Evolutionary conservation across 208 protist species (phyloP).

Genomic region (Wallacemonas sp.): DNA sequence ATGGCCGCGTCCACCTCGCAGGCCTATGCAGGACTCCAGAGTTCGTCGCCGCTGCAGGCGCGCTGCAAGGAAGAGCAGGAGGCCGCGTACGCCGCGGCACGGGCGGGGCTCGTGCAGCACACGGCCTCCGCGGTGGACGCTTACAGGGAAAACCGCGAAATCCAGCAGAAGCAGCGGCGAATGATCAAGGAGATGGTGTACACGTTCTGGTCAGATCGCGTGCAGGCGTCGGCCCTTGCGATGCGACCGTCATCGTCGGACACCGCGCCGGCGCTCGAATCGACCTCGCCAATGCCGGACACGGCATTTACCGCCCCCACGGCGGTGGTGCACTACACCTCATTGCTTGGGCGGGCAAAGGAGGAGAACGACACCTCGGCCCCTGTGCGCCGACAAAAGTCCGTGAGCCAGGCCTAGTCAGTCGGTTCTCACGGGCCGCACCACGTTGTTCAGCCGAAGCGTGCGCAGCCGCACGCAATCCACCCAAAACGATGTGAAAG

Average conservation of each 20-base stretch:
- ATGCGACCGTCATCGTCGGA: neutral
- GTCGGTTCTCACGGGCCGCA: neutral
- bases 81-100: neutral
- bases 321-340: slow-evolving; percentile 2
- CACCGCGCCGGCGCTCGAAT: neutral
- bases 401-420: neutral
- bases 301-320: neutral
- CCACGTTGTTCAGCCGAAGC: no score
- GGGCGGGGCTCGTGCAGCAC: neutral
- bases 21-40: neutral
- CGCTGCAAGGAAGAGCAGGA: slow-evolving; percentile 15
- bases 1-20: neutral
- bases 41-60: neutral
- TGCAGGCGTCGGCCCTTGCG: neutral
- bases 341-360: neutral
- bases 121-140: neutral
- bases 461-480: no score
- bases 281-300: neutral
- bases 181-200: slow-evolving; percentile 5
- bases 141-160: slow-evolving; percentile 8
- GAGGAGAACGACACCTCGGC: neutral
- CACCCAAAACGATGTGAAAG: no score
- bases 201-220: slow-evolving; percentile 7
- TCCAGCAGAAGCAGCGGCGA: slow-evolving; percentile 1
- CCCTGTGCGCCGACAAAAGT: neutral